Conservation (phyloP, 2,329 filamentous ascomycete species). For the Ilyonectria sp. region DNA sequence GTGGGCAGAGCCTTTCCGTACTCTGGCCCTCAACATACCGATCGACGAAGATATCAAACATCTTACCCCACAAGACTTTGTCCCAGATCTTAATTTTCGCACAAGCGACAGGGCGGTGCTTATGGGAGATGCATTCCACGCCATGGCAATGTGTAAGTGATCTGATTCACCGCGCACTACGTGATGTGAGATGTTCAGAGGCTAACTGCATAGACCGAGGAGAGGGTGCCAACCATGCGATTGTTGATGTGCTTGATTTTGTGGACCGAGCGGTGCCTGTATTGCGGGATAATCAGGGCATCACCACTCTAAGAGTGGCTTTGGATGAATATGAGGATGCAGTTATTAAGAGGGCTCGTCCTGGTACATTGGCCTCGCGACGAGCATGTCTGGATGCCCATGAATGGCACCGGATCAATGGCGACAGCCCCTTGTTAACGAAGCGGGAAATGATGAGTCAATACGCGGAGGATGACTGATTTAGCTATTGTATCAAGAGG, state of each 20-base stretch:
- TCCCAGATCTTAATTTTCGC: constrained; percentile 55
- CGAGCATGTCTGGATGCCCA: constrained; percentile 70
- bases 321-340: constrained; percentile 61
- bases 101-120: constrained; percentile 60
- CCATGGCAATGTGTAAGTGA: constrained; percentile 72
- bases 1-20: constrained; percentile 66
- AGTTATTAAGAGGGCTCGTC: constrained; percentile 59
- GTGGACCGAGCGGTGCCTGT: constrained; percentile 50
- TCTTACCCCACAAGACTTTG: constrained; percentile 65
- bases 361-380: constrained; percentile 65
- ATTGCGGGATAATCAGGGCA: constrained; percentile 6
- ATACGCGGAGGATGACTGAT: neutral
- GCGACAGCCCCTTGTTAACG: constrained; percentile 56
- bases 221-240: constrained; percentile 71
- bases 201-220: constrained; percentile 61
- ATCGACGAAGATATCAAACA: constrained; percentile 59
- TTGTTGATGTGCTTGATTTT: constrained; percentile 66
- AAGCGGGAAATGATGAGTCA: constrained; percentile 46
- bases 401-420: constrained; percentile 60
- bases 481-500: neutral
- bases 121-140: constrained; percentile 70
- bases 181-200: accelerated
- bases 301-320: constrained; percentile 40
- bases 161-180: accelerated
- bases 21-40: constrained; percentile 58